A percentile compares a stretch with the other conserved stretches of the same genome.
phyloP scores from a whole-genome alignment of 2,329 filamentous ascomycete genomes.

The Fusarium sp. region DNA sequence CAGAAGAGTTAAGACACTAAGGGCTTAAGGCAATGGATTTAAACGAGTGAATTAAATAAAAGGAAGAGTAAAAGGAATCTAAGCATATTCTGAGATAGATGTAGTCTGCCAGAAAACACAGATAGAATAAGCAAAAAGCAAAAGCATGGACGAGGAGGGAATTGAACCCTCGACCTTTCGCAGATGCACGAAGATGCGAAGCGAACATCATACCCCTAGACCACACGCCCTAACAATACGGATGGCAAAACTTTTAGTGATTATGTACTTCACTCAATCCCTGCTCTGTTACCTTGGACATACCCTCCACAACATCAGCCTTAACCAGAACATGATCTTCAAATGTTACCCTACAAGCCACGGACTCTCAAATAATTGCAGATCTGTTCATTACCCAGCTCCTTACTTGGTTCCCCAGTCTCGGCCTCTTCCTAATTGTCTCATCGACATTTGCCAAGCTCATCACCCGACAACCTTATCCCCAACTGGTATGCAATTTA shows the following conservation, averaged over 20 bases:
- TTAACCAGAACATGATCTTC: background rate
- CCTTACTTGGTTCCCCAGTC: background rate
- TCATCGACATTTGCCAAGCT: background rate
- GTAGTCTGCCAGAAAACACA: too few species aligned
- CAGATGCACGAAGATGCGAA: constrained; percentile 13
- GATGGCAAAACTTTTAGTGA: accelerated
- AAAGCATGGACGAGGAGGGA: constrained; percentile 10
- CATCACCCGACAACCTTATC: background rate
- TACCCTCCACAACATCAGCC: background rate
- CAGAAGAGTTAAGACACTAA: background rate
- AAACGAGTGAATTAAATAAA: background rate
- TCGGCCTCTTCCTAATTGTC: background rate
- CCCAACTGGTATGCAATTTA: background rate
- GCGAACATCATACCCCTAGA: constrained; percentile 28
- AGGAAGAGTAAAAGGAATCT: background rate
- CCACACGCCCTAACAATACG: background rate
- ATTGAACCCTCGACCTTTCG: constrained; percentile 28
- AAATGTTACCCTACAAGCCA: background rate
- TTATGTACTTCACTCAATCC: accelerated
- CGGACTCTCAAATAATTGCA: background rate
- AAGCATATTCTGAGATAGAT: background rate
- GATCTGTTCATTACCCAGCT: background rate
- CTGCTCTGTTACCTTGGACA: accelerated
- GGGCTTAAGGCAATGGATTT: background rate
- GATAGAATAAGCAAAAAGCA: background rate